Percentiles rank a stretch among this genome's conserved stretches.
These are phyloP conservation scores for Trichoderma gamsii DNA, from an alignment of 495 filamentous ascomycete genomes.

Conservation along the genomic window DNA sequence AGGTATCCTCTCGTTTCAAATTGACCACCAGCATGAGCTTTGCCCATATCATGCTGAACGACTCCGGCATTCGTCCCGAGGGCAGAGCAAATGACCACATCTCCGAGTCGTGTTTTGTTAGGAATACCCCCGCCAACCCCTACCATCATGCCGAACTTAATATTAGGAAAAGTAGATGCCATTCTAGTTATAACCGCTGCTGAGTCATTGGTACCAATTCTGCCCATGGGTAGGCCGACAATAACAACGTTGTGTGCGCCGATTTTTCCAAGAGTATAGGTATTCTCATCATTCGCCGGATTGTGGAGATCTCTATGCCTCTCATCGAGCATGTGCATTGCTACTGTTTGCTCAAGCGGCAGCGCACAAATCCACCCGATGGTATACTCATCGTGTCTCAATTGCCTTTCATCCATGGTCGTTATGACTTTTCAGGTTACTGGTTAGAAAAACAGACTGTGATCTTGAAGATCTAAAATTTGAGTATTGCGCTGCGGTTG, in stretches of 20 bases:
- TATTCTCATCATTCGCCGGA: conserved; percentile 15
- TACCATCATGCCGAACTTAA: conserved; percentile 39
- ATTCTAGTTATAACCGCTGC: conserved; percentile 28
- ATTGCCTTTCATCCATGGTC: neutral
- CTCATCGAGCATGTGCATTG: neutral
- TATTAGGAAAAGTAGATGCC: conserved; percentile 26
- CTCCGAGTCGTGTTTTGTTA: conserved; percentile 30
- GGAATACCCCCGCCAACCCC: conserved; percentile 39
- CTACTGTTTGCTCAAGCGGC: neutral
- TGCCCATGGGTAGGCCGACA: conserved; percentile 32
- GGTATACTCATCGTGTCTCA: neutral
- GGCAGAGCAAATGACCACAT: conserved; percentile 38
- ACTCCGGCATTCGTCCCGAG: conserved; percentile 25
- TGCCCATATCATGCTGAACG: conserved; percentile 40
- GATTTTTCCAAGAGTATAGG: conserved; percentile 29
- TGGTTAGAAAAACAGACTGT: neutral
- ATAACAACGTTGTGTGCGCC: conserved; percentile 37
- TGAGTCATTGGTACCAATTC: conserved; percentile 24
- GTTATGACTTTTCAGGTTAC: neutral
- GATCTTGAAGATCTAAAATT: neutral
- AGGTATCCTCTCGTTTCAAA: conserved; percentile 34
- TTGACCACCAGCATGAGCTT: conserved; percentile 22
- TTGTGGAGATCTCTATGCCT: neutral
- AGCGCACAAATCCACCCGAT: conserved; percentile 2
- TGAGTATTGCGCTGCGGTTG: neutral